Conservation (phyloP, 208 protist genomes). For the Leptomonas seymouri region DNA sequence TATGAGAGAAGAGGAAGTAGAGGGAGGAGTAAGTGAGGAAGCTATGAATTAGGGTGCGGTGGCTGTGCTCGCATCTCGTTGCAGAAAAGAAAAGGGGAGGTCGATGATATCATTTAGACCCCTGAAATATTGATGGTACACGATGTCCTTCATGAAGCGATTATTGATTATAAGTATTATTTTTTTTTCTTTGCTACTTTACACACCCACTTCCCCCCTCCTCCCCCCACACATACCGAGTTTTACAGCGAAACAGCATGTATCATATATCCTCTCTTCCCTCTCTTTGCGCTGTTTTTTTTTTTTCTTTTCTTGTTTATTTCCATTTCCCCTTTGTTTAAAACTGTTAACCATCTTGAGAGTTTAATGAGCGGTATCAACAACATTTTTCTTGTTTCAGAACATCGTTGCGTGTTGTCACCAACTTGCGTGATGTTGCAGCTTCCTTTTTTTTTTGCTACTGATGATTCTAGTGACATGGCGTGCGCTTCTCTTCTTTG, state of each 20-base stretch:
- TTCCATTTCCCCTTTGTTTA: background rate
- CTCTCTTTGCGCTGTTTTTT: background rate
- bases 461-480: constrained; percentile 4
- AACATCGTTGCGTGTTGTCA: constrained; percentile 6
- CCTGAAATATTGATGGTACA: background rate
- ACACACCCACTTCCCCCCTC: no score
- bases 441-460: constrained; percentile 12
- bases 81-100: background rate
- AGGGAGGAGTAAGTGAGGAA: background rate
- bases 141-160: background rate
- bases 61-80: background rate
- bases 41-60: background rate
- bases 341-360: background rate
- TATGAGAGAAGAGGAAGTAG: background rate
- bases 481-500: background rate
- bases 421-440: constrained; percentile 1
- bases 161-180: background rate
- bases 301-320: background rate
- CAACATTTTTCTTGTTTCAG: constrained; percentile 1
- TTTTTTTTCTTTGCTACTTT: no score
- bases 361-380: background rate
- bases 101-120: background rate
- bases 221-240: no score
- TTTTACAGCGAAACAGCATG: background rate
- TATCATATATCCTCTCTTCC: background rate